phyloP scores from a whole-genome alignment of 2,329 filamentous ascomycete species.

The Colletotrichum navitas region DNA sequence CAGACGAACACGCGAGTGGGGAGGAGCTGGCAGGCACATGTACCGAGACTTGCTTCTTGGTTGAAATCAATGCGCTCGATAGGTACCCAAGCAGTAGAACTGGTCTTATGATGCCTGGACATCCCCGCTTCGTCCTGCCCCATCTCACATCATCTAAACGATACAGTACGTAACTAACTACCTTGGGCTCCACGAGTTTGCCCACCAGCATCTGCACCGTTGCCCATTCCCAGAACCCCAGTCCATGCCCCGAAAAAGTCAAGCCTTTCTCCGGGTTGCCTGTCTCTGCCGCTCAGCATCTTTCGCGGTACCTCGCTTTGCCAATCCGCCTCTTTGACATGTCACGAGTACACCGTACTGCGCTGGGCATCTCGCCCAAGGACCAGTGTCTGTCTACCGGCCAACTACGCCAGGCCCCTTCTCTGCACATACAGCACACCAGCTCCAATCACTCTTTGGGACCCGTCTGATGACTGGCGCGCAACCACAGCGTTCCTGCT shows the following conservation, averaged over 20 bases:
- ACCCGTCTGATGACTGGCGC: not conserved
- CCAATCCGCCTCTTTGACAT: not conserved
- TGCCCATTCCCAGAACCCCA: conserved; percentile 19
- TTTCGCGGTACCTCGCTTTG: not conserved
- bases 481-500: not conserved
- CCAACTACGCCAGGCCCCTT: not conserved
- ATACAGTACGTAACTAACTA: not conserved
- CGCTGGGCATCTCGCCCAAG: not conserved
- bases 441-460: not conserved
- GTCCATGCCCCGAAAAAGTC: conserved; percentile 1
- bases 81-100: not conserved
- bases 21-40: not conserved
- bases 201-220: conserved; percentile 3
- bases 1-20: conserved; percentile 10
- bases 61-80: not conserved
- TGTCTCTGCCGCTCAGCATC: not conserved
- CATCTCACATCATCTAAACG: conserved; percentile 20
- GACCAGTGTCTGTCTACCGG: not conserved
- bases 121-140: not conserved
- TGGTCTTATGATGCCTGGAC: not conserved
- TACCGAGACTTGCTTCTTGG: conserved; percentile 5
- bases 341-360: not conserved
- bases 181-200: not conserved
- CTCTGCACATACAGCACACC: not conserved
- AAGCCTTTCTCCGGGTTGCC: too few relatives aligned